These are phyloP conservation scores for Cryphonectria radicalis DNA, from an alignment of 2,329 filamentous ascomycete genomes.

Conservation along the genomic window DNA sequence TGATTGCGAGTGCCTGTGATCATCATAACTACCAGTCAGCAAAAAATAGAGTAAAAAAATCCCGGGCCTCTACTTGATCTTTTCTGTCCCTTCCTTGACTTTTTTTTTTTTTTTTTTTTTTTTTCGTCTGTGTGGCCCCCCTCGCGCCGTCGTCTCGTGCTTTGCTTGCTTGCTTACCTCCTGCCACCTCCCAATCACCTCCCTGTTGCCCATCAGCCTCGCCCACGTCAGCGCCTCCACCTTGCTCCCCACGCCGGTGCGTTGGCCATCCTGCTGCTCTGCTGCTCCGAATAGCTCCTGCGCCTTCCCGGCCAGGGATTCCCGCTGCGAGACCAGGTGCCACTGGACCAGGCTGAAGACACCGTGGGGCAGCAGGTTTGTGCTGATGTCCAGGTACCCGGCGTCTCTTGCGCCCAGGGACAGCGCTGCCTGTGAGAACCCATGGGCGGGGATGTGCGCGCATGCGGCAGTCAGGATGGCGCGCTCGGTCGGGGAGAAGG, in stretches of 20 bases:
- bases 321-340: slow-evolving; percentile 71
- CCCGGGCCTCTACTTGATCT: neutral
- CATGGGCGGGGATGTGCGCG: slow-evolving; percentile 75
- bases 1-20: slow-evolving; percentile 78
- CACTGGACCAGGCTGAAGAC: slow-evolving; percentile 82
- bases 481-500: slow-evolving; percentile 71
- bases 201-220: slow-evolving; percentile 73
- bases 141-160: neutral
- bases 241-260: slow-evolving; percentile 60
- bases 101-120: too few species aligned
- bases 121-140: too few species aligned
- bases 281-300: slow-evolving; percentile 45
- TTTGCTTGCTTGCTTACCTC: slow-evolving; percentile 63
- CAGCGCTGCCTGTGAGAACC: slow-evolving; percentile 78
- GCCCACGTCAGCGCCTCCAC: slow-evolving; percentile 76
- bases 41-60: neutral
- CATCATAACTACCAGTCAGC: slow-evolving; percentile 8
- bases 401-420: slow-evolving; percentile 79
- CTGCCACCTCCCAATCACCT: slow-evolving; percentile 80
- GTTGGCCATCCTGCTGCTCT: slow-evolving; percentile 38
- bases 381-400: slow-evolving; percentile 84
- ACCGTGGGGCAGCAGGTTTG: slow-evolving; percentile 79
- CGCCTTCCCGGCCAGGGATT: slow-evolving; percentile 55
- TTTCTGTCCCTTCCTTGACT: neutral
- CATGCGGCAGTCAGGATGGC: slow-evolving; percentile 83